Evolutionary conservation across 208 protist genomes (phyloP).

Genomic region (Wallacemonas sp.): DNA sequence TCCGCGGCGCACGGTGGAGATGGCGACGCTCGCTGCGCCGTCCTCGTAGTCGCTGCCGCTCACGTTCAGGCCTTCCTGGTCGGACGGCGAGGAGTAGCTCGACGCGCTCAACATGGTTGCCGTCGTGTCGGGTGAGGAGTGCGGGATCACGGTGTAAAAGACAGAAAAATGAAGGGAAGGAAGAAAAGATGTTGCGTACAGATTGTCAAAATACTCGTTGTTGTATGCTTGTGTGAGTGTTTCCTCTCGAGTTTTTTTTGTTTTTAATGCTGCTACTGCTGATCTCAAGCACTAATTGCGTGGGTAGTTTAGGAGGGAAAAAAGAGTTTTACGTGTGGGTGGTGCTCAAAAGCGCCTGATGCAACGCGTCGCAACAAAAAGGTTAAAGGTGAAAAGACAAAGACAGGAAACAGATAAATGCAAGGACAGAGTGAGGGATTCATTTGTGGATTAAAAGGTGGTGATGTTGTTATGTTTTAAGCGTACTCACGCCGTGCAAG

Average conservation of each 20-base stretch:
- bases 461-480: too few relatives aligned
- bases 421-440: too few relatives aligned
- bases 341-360: neutral
- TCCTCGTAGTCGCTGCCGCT: conserved; percentile 14
- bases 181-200: conserved; percentile 18
- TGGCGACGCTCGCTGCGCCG: neutral
- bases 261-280: neutral
- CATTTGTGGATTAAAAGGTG: too few relatives aligned
- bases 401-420: conserved; percentile 1
- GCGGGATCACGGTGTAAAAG: neutral
- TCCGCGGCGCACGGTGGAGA: conserved; percentile 5
- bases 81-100: conserved; percentile 8
- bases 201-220: too few relatives aligned
- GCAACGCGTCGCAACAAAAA: neutral
- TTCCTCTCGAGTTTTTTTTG: conserved; percentile 8
- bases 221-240: too few relatives aligned
- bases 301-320: conserved; percentile 7
- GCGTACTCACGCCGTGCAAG: too few relatives aligned
- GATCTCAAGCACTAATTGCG: neutral
- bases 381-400: conserved; percentile 18
- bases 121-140: neutral
- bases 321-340: neutral
- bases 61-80: neutral
- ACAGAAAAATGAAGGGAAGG: neutral
- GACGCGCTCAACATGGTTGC: conserved; percentile 28